These are phyloP conservation scores for Trametes villosa DNA, from an alignment of 768 basidiomycete species.

Conservation along the genomic window DNA sequence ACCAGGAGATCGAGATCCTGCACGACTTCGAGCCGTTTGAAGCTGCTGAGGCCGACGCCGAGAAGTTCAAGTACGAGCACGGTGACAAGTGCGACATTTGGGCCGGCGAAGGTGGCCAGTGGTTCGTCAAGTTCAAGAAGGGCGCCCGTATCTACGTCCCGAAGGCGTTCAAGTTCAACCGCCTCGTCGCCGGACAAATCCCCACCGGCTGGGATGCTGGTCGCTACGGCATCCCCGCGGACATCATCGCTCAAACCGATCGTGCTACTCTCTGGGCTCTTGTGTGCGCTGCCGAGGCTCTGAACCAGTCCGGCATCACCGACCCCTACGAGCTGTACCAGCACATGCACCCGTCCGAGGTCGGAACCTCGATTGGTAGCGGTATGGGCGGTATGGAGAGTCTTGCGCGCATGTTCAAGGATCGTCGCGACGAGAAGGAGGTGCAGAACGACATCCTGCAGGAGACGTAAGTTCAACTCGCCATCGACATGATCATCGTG, in stretches of 20 bases:
- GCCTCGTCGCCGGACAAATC: conserved; percentile 93
- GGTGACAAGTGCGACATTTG: conserved; percentile 96
- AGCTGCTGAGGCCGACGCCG: conserved; percentile 86
- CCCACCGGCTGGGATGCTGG: conserved; percentile 98
- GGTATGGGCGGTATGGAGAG: conserved; percentile 97
- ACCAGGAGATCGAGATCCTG: conserved; percentile 94
- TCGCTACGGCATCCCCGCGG: conserved; percentile 95
- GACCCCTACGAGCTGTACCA: conserved; percentile 99
- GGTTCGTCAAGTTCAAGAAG: conserved; percentile 99
- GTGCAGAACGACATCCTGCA: conserved; percentile 98
- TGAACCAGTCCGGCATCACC: conserved; percentile 95
- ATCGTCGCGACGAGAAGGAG: conserved; percentile 96
- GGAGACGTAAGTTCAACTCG: conserved; percentile 75
- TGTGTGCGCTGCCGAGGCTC: conserved; percentile 91
- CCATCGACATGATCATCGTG: background rate
- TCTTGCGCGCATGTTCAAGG: conserved; percentile 97
- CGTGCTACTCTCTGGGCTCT: conserved; percentile 94
- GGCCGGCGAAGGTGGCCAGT: conserved; percentile 90
- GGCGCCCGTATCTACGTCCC: conserved; percentile 92
- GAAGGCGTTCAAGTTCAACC: conserved; percentile 94
- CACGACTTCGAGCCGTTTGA: conserved; percentile 98
- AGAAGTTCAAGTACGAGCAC: conserved; percentile 95
- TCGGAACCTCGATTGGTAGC: conserved; percentile 91
- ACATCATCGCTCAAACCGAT: conserved; percentile 94
- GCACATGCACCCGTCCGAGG: conserved; percentile 94